Evolutionary conservation across 1,284 basidiomycete species (phyloP), one percentile per base, ranked within the genome.

Genomic region (Fomitopsis betulina): DNA sequence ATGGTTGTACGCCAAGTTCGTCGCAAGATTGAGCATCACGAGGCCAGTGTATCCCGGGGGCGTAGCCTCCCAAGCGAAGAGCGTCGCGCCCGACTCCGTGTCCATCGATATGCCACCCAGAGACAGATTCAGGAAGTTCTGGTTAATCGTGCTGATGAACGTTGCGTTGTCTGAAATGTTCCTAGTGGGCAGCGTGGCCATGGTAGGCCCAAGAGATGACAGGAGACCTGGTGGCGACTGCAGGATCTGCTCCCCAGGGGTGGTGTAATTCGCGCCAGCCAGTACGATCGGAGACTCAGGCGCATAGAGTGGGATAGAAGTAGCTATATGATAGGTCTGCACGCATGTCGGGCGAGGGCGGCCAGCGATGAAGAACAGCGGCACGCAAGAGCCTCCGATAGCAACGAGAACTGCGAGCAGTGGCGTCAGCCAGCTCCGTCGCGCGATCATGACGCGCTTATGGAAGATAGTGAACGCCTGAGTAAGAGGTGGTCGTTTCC

Each of bases 401-500:
- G 85, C 87, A 33, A 90, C 74, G 12, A 85, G 62, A 12, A 91
- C 73, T 0, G 83, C 77, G 7, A 92, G 76, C 2, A 84, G 57
- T 0, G 86, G 85, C 0, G 84, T 78, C 10, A 93, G 70, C 86
- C 87, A 93, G 62, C 84, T 84, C 39, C 86, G 78, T 4, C 84
- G 80, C 1, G 81, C 73, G 54, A 93, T 79, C 27, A 91, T 73
- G n/a, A 75, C 63, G 0, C 91, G 84, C 69, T 93, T 93, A 62
- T 84, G 74, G 71, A 89, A 85, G 61, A 93, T 88, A 0, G 87
- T 90, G 52, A 82, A 68, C 0, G 86, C 84, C 63, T 90, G 87
- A 2, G 72, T 70, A 53, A 85, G 72, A 2, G 83, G 79, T 0
- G 82, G 81, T 25, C 76, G 76, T 15, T 75, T 69, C 9, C 77